Evolutionary conservation across 768 basidiomycete genomes (phyloP).

Genomic region (Tricholoma sp.): DNA sequence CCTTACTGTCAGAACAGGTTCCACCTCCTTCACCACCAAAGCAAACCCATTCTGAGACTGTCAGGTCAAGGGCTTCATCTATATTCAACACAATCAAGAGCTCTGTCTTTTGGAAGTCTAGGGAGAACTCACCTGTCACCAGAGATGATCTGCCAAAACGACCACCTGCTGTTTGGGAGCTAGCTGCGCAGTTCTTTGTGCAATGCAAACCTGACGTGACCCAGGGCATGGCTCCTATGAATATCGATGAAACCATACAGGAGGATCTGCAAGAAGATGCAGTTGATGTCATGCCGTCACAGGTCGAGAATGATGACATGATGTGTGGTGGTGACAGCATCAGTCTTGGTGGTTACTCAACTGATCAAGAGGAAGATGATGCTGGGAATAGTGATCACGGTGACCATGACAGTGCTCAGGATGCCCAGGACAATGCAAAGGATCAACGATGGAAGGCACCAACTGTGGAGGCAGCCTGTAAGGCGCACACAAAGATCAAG

Average conservation of each 20-base stretch:
- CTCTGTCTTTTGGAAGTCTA: not conserved
- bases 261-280: not conserved
- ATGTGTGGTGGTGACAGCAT: too few relatives aligned
- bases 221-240: not conserved
- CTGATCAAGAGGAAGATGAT: too few relatives aligned
- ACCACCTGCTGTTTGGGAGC: not conserved
- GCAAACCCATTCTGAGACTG: not conserved
- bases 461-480: not conserved
- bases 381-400: too few relatives aligned
- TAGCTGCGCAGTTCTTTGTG: not conserved
- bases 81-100: not conserved
- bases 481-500: not conserved
- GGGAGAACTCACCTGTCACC: constrained; percentile 1
- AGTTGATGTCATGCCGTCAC: not conserved
- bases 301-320: not conserved
- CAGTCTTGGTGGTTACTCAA: too few relatives aligned
- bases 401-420: too few relatives aligned
- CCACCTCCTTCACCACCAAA: not conserved
- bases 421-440: not conserved
- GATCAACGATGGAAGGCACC: too few relatives aligned
- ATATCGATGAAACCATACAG: not conserved
- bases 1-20: not conserved
- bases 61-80: not conserved
- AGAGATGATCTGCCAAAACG: not conserved
- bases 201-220: not conserved